Conservation (phyloP, 352 stramenopile species). For the Aphanomyces stellatus region DNA sequence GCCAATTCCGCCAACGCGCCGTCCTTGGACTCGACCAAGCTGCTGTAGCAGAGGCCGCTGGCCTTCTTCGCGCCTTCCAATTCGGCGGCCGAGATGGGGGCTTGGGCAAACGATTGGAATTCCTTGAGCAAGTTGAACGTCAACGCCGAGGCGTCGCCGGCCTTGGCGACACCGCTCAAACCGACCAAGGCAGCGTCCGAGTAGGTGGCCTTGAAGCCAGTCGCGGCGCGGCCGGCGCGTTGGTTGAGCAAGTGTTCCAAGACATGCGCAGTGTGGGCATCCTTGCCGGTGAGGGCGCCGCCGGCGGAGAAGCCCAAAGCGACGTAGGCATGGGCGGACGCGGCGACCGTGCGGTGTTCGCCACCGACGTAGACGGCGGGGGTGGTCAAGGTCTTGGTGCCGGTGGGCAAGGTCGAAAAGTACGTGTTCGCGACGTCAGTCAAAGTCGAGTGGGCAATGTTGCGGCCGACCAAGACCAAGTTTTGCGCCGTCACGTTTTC, state of each 20-base stretch:
- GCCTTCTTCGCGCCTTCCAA: constrained; percentile 63
- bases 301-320: constrained; percentile 58
- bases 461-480: constrained; percentile 50
- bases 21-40: constrained; percentile 34
- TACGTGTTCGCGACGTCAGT: constrained; percentile 52
- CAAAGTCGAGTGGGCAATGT: constrained; percentile 52
- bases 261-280: constrained; percentile 52
- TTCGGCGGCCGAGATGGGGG: constrained; percentile 53
- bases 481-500: constrained; percentile 58
- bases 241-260: constrained; percentile 49
- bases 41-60: constrained; percentile 36
- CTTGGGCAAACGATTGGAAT: constrained; percentile 63
- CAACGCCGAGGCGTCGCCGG: constrained; percentile 46
- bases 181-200: constrained; percentile 52
- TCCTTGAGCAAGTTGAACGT: constrained; percentile 59
- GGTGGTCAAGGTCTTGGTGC: constrained; percentile 19
- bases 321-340: constrained; percentile 55
- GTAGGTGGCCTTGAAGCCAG: constrained; percentile 55
- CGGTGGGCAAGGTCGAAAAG: constrained; percentile 40
- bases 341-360: constrained; percentile 65
- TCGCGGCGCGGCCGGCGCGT: constrained; percentile 46
- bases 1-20: constrained; percentile 37
- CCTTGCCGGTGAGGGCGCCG: constrained; percentile 29
- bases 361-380: constrained; percentile 64
- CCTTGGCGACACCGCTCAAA: constrained; percentile 43